Evolutionary conservation across 2,329 filamentous ascomycete genomes (phyloP).

Genomic region (Sporothrix globosa): DNA sequence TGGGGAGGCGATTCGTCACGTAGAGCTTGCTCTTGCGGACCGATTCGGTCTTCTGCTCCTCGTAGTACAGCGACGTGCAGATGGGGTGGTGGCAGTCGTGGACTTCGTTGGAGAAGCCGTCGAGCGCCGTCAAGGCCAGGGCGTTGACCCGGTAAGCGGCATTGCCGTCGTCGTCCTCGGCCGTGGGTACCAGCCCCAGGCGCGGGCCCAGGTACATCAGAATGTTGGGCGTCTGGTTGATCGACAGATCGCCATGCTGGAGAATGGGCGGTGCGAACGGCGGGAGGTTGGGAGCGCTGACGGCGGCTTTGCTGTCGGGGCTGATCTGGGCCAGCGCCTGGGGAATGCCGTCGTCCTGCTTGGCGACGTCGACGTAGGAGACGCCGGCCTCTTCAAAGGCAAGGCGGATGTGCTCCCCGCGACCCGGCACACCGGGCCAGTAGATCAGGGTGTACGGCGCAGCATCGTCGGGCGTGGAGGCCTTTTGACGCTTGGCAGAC

Average conservation of each 20-base stretch:
- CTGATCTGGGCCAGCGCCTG: slow-evolving; percentile 55
- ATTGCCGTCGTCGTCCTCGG: slow-evolving; percentile 45
- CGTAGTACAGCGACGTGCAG: slow-evolving; percentile 63
- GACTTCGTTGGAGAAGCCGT: slow-evolving; percentile 69
- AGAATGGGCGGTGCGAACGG: slow-evolving; percentile 69
- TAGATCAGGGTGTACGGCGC: slow-evolving; percentile 67
- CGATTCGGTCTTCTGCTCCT: slow-evolving; percentile 73
- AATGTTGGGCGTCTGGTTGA: slow-evolving; percentile 74
- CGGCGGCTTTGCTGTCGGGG: slow-evolving; percentile 52
- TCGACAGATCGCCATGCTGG: slow-evolving; percentile 61
- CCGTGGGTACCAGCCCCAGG: slow-evolving; percentile 60
- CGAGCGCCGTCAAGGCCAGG: slow-evolving; percentile 69
- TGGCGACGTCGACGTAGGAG: slow-evolving; percentile 64
- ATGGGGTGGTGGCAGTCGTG: slow-evolving; percentile 80
- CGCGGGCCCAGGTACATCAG: slow-evolving; percentile 68
- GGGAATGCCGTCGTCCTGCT: slow-evolving; percentile 53
- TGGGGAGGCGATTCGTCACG: slow-evolving; percentile 65
- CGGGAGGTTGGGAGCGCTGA: slow-evolving; percentile 59
- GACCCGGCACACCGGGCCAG: slow-evolving; percentile 72
- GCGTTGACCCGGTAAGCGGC: slow-evolving; percentile 62
- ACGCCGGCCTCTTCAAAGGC: slow-evolving; percentile 69
- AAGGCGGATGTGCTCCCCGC: slow-evolving; percentile 74
- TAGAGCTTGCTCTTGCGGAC: slow-evolving; percentile 62
- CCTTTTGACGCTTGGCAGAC: slow-evolving; percentile 41
- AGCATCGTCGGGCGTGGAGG: slow-evolving; percentile 37